Base-by-base conservation (phyloP, 345 rosid species). In the Populus davidiana region DNA sequence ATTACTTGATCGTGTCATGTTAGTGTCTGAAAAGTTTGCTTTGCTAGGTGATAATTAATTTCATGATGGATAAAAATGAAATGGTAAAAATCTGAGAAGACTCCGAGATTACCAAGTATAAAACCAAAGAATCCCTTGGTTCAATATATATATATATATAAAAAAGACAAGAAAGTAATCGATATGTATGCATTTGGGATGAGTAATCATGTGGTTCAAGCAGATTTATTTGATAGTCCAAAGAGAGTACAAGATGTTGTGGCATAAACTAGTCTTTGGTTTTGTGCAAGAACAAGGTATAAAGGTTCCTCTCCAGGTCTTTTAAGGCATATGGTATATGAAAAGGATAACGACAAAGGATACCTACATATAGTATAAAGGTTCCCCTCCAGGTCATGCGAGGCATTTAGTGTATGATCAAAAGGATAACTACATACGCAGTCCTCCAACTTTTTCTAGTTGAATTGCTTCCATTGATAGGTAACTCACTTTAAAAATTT, bases 271-370 rank as follows among this genome's bases (percentile, higher is more conserved):
- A n/a, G 66, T 9, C 54, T 70, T 17, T 63, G 31, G 14, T 49
- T 31, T 7, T 7, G 41, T 49, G 39, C 31, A 13, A 21, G 78
- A 27, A 69, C 43, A 76, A 56, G 78, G 78, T n/a, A 75, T 35
- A 49, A 67, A 49, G 73, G 41, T 75, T 50, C 20, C 72, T 13
- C 72, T 67, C 31, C 27, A 52, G 36, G 8, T 36, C 25, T 23
- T 75, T 38, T 11, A 50, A 75, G 54, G 68, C 14, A 76, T 41
- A 54, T 16, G n/a, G 54, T 18, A 6, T 0, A 52, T 49, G 54
- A 49, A 50, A 50, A 10, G 1, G n/a, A 21, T 54, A 6, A 21
- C 62, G 10, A 1, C 25, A 54, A 12, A 41, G 47, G 47, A 41
- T 41, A 41, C 47, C 4, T 41, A 12, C 47, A 11, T 10, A 41